phyloP scores from a whole-genome alignment of 2,329 filamentous ascomycete genomes.

The Endocalyx cinctus region DNA sequence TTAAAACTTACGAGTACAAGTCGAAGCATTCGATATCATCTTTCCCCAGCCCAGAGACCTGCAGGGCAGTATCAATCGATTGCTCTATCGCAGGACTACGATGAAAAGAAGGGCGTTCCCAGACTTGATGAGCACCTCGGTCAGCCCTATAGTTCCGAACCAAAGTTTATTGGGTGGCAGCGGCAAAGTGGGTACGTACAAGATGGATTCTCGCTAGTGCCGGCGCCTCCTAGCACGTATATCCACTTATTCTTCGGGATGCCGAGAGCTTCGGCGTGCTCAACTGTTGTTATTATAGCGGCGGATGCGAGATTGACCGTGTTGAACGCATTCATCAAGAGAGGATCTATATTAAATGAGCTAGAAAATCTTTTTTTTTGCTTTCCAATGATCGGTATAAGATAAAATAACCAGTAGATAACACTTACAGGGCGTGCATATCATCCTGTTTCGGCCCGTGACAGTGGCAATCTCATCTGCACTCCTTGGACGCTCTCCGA shows the following conservation, averaged over 20 bases:
- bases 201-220: slow-evolving; percentile 49
- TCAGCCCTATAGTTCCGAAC: too few relatives aligned
- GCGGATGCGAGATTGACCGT: slow-evolving; percentile 61
- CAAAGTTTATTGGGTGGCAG: too few relatives aligned
- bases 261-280: slow-evolving; percentile 48
- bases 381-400: too few relatives aligned
- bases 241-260: slow-evolving; percentile 56
- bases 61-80: slow-evolving; percentile 51
- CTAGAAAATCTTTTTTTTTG: too few relatives aligned
- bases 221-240: slow-evolving; percentile 60
- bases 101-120: slow-evolving; percentile 55
- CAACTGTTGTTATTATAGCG: slow-evolving; percentile 53
- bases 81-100: slow-evolving; percentile 53
- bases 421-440: slow-evolving; percentile 65
- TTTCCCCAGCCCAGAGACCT: slow-evolving; percentile 39
- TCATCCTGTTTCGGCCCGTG: slow-evolving; percentile 58
- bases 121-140: too few relatives aligned
- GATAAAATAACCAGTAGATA: too few relatives aligned
- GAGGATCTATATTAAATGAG: too few relatives aligned
- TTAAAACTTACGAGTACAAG: slow-evolving; percentile 67
- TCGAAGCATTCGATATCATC: slow-evolving; percentile 57
- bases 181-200: too few relatives aligned
- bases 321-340: slow-evolving; percentile 70
- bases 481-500: slow-evolving; percentile 39
- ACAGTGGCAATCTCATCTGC: slow-evolving; percentile 50